Evolutionary conservation across 805 yeast species (phyloP).

Genomic region (Cyberlindnera lachancei): DNA sequence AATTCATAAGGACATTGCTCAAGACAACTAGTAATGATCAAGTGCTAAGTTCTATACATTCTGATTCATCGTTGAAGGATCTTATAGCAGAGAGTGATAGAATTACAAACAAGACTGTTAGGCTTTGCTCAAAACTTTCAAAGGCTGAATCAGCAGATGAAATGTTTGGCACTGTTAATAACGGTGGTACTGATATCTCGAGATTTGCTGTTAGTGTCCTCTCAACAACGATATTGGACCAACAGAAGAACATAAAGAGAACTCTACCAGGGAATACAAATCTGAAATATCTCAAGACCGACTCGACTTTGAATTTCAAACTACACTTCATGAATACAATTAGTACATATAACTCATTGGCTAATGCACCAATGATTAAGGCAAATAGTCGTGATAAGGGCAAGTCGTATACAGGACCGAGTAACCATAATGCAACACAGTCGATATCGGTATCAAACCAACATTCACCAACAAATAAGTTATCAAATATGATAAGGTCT

Average conservation of each 20-base stretch:
- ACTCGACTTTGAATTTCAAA: conserved; percentile 10
- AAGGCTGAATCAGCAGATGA: conserved; percentile 11
- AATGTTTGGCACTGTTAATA: too few relatives aligned
- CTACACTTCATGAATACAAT: conserved; percentile 5
- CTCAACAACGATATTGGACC: conserved; percentile 12
- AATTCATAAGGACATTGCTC: conserved; percentile 42
- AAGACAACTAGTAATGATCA: conserved; percentile 19
- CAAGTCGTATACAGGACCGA: too few relatives aligned
- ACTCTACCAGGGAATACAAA: conserved; percentile 3
- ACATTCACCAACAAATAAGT: conserved; percentile 16
- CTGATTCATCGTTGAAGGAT: conserved; percentile 17
- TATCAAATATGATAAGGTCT: conserved; percentile 20
- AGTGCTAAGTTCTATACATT: conserved; percentile 16
- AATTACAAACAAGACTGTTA: conserved; percentile 14
- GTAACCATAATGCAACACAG: too few relatives aligned
- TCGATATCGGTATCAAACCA: conserved; percentile 2
- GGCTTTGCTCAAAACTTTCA: conserved; percentile 15
- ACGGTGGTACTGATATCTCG: conserved; percentile 6
- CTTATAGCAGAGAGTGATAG: conserved; percentile 17
- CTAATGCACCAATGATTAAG: too few relatives aligned
- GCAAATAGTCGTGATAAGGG: too few relatives aligned
- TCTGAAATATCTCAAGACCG: conserved; percentile 11
- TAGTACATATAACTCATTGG: not conserved
- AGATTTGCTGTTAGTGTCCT: conserved; percentile 5
- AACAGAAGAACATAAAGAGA: conserved; percentile 7